Base-by-base conservation (phyloP, 2,329 filamentous ascomycete genomes). In the Microthyrium microscopicum region DNA sequence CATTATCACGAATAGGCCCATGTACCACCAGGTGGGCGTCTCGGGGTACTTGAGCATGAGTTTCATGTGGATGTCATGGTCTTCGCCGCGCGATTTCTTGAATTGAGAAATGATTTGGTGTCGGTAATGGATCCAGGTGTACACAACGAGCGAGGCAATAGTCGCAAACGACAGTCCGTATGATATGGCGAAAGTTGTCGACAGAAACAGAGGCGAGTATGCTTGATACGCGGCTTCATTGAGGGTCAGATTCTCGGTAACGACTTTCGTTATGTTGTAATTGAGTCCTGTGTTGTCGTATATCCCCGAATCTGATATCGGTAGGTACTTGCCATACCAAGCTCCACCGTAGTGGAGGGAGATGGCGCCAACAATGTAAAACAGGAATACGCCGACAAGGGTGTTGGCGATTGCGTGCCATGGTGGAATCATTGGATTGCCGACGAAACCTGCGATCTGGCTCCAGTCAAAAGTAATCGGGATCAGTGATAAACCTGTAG, bases 141-240 rank as follows among this genome's bases (percentile, higher is more conserved):
- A 70, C 0, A 79, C 64, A n/a, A 83, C 53, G 1, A 83, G 62
- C 0, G 76, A 67, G 0, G 77, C 60, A 26, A 82, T 77, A 31
- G 74, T 67, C 3, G 78, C 77, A 46, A 83, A 83, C 0, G 73
- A 78, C 2, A 82, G 55, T 1, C 76, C 78, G 43, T 82, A 83
- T 1, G 66, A 62, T 38, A 82, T 55, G 39, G 73, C 66, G 47
- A 81, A 82, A 0, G 76, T 77, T 1, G 77, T 81, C 40, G 74
- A 78, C 31, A 82, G 59, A 44, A 76, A 80, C 4, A 78, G 52
- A 12, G 48, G 49, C 6, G 48, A 51, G 45, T 82, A 82, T 1
- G 58, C 58, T 42, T 71, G 56, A 50, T 82, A 82, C 3, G 70
- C 73, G 26, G 61, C 57, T 40, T 68, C 60, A 42, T 83, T 61